Evolutionary conservation across 768 basidiomycete genomes (phyloP).

Genomic region (Tricholoma flavovirens): DNA sequence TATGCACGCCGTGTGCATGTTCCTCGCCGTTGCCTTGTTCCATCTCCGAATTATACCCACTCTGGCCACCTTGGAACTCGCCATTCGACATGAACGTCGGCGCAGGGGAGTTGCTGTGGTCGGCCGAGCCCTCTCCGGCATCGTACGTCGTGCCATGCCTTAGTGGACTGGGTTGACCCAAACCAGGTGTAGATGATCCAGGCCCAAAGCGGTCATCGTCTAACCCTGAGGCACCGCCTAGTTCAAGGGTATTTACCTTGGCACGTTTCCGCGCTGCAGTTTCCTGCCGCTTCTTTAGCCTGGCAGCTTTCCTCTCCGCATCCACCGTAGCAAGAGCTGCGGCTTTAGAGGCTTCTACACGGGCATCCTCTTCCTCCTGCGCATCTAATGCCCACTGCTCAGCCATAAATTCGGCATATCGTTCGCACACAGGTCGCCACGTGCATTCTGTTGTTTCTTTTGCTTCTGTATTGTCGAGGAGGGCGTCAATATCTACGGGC

Average conservation of each 20-base stretch:
- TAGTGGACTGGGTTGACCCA: constrained; percentile 35
- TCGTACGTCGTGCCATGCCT: constrained; percentile 36
- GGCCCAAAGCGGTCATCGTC: constrained; percentile 19
- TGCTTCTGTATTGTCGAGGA: constrained; percentile 34
- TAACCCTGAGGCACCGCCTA: constrained; percentile 7
- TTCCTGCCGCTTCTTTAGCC: constrained; percentile 44
- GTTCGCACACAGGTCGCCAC: constrained; percentile 80
- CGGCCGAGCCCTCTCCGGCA: constrained; percentile 23
- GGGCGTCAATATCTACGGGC: constrained; percentile 67
- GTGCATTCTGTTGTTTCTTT: constrained; percentile 33
- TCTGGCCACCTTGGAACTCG: constrained; percentile 43
- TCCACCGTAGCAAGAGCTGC: constrained; percentile 37
- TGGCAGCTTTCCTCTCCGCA: constrained; percentile 45
- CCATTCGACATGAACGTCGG: constrained; percentile 46
- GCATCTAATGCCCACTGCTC: constrained; percentile 79
- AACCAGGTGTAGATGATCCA: constrained; percentile 2
- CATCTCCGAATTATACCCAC: constrained; percentile 49
- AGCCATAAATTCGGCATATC: constrained; percentile 78
- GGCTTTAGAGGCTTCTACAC: constrained; percentile 32
- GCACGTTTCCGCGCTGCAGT: constrained; percentile 47
- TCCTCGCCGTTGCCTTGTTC: constrained; percentile 25
- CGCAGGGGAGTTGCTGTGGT: constrained; percentile 42
- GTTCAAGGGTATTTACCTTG: constrained; percentile 33
- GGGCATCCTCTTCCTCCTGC: constrained; percentile 69
- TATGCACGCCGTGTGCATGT: constrained; percentile 3